Evolutionary conservation across 1,139 yeast genomes (phyloP).

Genomic region (Debaryomycetaceae sp.): DNA sequence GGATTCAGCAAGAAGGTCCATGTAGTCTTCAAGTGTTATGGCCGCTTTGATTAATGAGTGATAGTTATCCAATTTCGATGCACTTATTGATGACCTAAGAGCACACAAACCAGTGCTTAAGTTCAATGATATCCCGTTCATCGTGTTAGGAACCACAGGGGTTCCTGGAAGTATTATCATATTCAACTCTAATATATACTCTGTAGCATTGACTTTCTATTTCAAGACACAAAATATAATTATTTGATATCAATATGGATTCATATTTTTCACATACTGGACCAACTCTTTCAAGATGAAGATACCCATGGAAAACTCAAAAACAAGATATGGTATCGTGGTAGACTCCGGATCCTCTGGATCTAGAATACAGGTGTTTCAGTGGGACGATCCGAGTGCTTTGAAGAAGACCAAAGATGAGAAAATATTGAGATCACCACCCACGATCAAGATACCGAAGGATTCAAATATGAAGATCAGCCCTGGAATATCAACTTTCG

Average conservation of each 20-base stretch:
- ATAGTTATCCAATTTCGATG: slow-evolving; percentile 10
- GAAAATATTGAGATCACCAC: slow-evolving; percentile 48
- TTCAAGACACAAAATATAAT: background rate
- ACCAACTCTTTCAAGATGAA: slow-evolving; percentile 5
- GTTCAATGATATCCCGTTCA: background rate
- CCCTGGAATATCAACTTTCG: slow-evolving; percentile 69
- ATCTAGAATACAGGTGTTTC: slow-evolving; percentile 65
- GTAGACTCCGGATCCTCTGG: slow-evolving; percentile 85
- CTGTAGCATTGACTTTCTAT: background rate
- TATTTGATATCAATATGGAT: background rate
- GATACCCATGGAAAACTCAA: slow-evolving; percentile 4
- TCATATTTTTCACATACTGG: slow-evolving; percentile 1
- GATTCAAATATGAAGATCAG: slow-evolving; percentile 60
- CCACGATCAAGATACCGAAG: slow-evolving; percentile 54
- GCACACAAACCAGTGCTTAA: background rate
- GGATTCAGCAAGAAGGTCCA: slow-evolving; percentile 21
- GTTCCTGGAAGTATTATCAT: slow-evolving; percentile 12
- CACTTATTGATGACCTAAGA: background rate
- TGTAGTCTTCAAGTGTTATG: slow-evolving; percentile 30
- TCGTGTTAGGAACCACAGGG: background rate
- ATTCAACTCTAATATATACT: background rate
- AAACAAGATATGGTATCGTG: slow-evolving; percentile 59
- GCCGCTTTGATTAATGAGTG: slow-evolving; percentile 33
- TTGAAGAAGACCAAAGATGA: slow-evolving; percentile 20
- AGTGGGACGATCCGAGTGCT: slow-evolving; percentile 53